Percentiles rank a stretch among this genome's conserved stretches.
Evolutionary conservation across 2,329 filamentous ascomycete genomes (phyloP).

Genomic region (Penicillium nordicum): DNA sequence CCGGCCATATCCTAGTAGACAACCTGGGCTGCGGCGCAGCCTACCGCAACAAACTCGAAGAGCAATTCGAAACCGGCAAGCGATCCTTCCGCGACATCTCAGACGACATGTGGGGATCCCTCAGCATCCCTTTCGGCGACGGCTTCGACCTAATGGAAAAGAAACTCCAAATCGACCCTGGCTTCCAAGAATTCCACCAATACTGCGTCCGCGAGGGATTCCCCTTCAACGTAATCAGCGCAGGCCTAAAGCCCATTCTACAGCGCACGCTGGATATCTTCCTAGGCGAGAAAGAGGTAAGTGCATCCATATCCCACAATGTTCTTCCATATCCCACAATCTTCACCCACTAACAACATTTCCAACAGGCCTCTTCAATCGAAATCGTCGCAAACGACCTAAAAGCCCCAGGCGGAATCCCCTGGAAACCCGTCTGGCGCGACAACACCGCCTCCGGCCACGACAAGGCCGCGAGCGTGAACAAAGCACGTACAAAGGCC

Average conservation of each 20-base stretch:
- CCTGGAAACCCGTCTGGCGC: slow-evolving; percentile 65
- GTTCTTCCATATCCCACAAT: no score
- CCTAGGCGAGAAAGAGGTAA: slow-evolving; percentile 56
- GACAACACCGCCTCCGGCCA: slow-evolving; percentile 64
- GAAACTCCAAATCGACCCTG: slow-evolving; percentile 60
- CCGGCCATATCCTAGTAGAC: slow-evolving; percentile 67
- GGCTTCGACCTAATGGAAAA: slow-evolving; percentile 64
- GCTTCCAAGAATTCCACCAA: slow-evolving; percentile 62
- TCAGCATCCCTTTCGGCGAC: slow-evolving; percentile 64
- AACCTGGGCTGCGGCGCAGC: slow-evolving; percentile 60
- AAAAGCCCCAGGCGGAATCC: slow-evolving; percentile 55
- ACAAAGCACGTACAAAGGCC: slow-evolving; percentile 57
- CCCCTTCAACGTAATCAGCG: slow-evolving; percentile 67
- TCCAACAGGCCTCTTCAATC: slow-evolving; percentile 50
- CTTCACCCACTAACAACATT: neutral
- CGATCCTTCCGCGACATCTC: slow-evolving; percentile 67
- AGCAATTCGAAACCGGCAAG: slow-evolving; percentile 63
- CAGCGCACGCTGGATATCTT: slow-evolving; percentile 61
- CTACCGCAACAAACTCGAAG: slow-evolving; percentile 55
- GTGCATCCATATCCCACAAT: neutral
- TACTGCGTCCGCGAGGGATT: slow-evolving; percentile 62
- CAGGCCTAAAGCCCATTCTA: slow-evolving; percentile 63
- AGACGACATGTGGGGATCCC: slow-evolving; percentile 67
- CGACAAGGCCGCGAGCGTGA: slow-evolving; percentile 64
- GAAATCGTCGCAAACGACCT: slow-evolving; percentile 68